These are phyloP conservation scores for Colletotrichum sp. DNA, from an alignment of 2,329 filamentous ascomycete genomes.

Conservation along the genomic window DNA sequence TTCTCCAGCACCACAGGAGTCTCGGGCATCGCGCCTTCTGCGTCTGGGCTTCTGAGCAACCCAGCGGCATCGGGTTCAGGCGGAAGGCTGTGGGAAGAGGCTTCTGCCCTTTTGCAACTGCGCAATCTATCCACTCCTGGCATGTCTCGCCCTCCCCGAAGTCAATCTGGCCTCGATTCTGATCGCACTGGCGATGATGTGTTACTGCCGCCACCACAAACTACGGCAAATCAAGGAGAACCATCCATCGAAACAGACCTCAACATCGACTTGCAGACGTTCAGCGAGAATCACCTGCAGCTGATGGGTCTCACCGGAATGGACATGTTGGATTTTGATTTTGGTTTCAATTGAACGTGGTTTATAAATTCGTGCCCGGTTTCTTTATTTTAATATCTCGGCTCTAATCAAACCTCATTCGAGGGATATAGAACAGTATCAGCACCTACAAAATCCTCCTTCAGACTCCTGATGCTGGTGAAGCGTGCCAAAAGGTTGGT, in stretches of 20 bases:
- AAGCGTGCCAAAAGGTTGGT: constrained; percentile 68
- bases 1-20: background rate
- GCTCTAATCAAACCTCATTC: constrained; percentile 60
- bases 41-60: background rate
- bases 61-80: background rate
- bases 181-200: background rate
- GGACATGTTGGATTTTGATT: constrained; percentile 26
- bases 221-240: background rate
- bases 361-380: background rate
- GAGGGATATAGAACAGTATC: constrained; percentile 72
- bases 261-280: background rate
- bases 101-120: background rate
- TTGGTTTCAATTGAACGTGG: background rate
- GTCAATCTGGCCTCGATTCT: background rate
- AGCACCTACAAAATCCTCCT: constrained; percentile 75
- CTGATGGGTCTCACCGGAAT: constrained; percentile 27
- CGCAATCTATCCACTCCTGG: background rate
- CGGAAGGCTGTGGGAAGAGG: background rate
- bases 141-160: background rate
- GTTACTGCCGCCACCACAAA: background rate
- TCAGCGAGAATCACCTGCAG: constrained; percentile 25
- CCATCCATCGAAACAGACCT: background rate
- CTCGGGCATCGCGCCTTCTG: background rate
- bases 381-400: rapidly evolving
- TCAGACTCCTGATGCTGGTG: constrained; percentile 70